Base-by-base conservation (phyloP, 2,329 filamentous ascomycete species). In the Clathrospora elynae region DNA sequence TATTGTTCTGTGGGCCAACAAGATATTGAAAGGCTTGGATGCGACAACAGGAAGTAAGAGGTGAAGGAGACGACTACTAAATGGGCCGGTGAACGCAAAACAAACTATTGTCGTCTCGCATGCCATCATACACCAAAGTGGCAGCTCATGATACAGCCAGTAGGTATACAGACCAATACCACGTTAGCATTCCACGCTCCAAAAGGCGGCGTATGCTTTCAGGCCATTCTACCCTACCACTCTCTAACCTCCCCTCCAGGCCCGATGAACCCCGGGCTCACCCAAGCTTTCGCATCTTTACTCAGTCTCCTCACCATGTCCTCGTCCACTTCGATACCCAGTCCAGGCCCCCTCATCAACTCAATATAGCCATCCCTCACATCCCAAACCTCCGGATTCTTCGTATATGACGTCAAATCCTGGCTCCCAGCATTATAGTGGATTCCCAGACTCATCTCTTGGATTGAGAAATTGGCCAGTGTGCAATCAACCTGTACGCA, bases 391-490 rank as follows among this genome's bases (percentile, higher is more conserved):
- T 79, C 77, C 0, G 81, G 76, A 54, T 88, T 80, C 58, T 79
- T 81, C 2, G 83, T 74, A 60, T 89, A 90, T 17, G 79, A 86
- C 9, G 79, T 79, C 40, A 72, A 41, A 47, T 72, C 70, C 35
- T 64, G 53, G 19, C 62, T 64, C 0, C 68, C 70, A 1, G 57
- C 64, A 48, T 91, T 91, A 62, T 90, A 91, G 64, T 91, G 88
- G 55, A 91, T 90, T 0, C 87, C 87, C 19, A 90, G 61, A 38
- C 83, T 85, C 87, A 90, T 90, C 67, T 90, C 87, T 60, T 88
- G 83, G 20, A 90, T 90, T 0, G 78, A 80, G 62, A 89, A 65
- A 86, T 90, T 13, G 77, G 77, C 13, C 73, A 81, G 7, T 70
- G 73, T 13, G 79, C 74, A 61, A 16, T 82, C 83, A 1, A 90